Conservation (phyloP, 768 basidiomycete genomes). For the Kwoniella europaea region DNA sequence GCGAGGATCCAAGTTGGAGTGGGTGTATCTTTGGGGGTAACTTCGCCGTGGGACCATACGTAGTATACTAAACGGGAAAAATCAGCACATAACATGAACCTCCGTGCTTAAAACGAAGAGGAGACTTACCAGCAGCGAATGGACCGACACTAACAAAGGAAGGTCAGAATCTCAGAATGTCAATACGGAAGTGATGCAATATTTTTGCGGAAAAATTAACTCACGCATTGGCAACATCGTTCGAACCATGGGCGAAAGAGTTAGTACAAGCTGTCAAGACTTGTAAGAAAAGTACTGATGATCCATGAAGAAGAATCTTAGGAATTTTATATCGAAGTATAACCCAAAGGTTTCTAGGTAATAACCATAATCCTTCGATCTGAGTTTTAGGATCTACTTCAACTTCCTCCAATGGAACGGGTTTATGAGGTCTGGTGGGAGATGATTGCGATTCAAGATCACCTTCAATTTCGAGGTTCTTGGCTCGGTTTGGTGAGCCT, state of each 20-base stretch:
- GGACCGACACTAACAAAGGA: conserved; percentile 45
- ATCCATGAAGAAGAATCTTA: conserved; percentile 36
- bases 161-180: background rate
- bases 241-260: conserved; percentile 62
- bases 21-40: conserved; percentile 46
- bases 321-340: conserved; percentile 58
- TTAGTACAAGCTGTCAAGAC: conserved; percentile 61
- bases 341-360: conserved; percentile 59
- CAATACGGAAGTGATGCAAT: background rate
- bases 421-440: conserved; percentile 6
- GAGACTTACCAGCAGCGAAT: conserved; percentile 45
- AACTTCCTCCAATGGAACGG: conserved; percentile 26
- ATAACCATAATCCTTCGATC: conserved; percentile 56
- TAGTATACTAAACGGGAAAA: conserved; percentile 43
- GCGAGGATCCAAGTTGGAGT: conserved; percentile 60
- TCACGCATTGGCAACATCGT: conserved; percentile 58
- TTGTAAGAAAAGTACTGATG: conserved; percentile 60
- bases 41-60: conserved; percentile 52
- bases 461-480: conserved; percentile 9
- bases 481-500: background rate
- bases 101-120: too few relatives aligned
- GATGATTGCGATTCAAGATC: background rate
- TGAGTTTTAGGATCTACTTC: conserved; percentile 36
- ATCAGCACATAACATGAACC: too few relatives aligned
- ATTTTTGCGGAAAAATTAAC: background rate